A percentile compares a stretch with the other conserved stretches of the same genome.
Evolutionary conservation across 2,329 filamentous ascomycete species (phyloP).

Genomic region (Colletotrichum sp.): DNA sequence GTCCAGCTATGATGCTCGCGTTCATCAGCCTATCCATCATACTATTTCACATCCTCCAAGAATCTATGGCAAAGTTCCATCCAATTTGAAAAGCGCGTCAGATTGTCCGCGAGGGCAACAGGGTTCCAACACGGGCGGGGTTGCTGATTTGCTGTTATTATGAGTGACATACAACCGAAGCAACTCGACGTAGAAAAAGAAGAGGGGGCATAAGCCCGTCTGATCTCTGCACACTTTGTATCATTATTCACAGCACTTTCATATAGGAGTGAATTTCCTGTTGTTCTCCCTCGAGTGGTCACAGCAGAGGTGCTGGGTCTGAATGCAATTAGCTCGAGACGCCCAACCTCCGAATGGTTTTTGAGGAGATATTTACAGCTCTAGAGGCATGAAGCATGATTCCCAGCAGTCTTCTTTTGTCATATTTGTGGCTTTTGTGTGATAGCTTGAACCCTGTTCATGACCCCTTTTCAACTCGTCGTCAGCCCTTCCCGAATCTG

Average conservation of each 20-base stretch:
- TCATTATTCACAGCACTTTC: neutral
- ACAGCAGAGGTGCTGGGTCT: no score
- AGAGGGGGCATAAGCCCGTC: neutral
- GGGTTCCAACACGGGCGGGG: constrained; percentile 40
- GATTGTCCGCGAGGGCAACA: constrained; percentile 32
- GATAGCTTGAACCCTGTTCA: no score
- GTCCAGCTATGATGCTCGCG: constrained; percentile 27
- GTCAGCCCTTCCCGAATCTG: neutral
- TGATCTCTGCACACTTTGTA: neutral
- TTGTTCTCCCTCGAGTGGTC: no score
- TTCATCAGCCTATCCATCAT: constrained; percentile 28
- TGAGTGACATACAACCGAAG: no score
- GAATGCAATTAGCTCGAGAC: no score
- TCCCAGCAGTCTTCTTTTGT: no score
- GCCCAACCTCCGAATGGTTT: no score
- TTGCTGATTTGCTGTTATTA: constrained; percentile 30
- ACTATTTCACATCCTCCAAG: constrained; percentile 36
- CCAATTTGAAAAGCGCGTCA: constrained; percentile 37
- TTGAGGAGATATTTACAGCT: no score
- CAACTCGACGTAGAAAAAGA: accelerated
- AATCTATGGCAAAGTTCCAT: constrained; percentile 42
- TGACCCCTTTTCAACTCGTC: neutral
- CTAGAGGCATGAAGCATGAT: no score
- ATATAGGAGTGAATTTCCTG: accelerated
- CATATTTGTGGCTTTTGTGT: no score